Base-by-base conservation (phyloP, 2,329 filamentous ascomycete genomes). In the Fusarium circinatum region DNA sequence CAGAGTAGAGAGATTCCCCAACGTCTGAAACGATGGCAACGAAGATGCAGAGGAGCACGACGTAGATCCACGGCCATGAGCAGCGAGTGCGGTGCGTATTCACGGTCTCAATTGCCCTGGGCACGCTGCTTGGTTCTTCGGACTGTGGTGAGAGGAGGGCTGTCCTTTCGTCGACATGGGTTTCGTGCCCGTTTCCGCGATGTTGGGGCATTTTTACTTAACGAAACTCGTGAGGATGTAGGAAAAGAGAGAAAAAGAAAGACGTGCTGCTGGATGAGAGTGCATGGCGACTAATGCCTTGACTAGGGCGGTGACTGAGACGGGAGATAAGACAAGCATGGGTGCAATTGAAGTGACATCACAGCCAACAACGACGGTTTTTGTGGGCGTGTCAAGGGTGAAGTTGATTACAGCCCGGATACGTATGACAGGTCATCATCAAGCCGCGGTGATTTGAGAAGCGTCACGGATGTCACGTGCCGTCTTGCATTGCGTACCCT, bases 21-120 rank as follows among this genome's bases (percentile, higher is more conserved):
- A 61, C 36, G 34, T 61, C 47, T 28, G 58, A 55, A 11, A 61
- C 8, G 14, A 61, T 14, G 2, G 58, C 58, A 18, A 61, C 28
- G 58, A 28, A 11, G 18, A 61, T 61, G 47, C 58, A 61, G 45
- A 61, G 58, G 2, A 61, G 18, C 8, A 61, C 58, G 47, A 61
- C 47, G 14, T 61, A 42, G 22, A 61, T 61, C 58, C 58, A 61
- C 6, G 47, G 58, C 58, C 58, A 54, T 30, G 58, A 55, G n/a
- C 58, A 61, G n/a, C 58, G 58, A 55, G 36, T 61, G 18, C 18
- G 58, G 28, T 61, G 58, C 10, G 36, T 11, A 18, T 20, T 56
- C 14, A 22, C 8, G 14, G 3, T 38, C 8, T 5, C 13, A n/a
- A 42, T 12, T 55, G 58, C 5, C 2, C n/a, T 42, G 28, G 26